Percentiles rank a stretch among this genome's conserved stretches.
These are phyloP conservation scores for Tulasnella sp. DNA, from an alignment of 768 basidiomycete genomes.

Conservation along the genomic window DNA sequence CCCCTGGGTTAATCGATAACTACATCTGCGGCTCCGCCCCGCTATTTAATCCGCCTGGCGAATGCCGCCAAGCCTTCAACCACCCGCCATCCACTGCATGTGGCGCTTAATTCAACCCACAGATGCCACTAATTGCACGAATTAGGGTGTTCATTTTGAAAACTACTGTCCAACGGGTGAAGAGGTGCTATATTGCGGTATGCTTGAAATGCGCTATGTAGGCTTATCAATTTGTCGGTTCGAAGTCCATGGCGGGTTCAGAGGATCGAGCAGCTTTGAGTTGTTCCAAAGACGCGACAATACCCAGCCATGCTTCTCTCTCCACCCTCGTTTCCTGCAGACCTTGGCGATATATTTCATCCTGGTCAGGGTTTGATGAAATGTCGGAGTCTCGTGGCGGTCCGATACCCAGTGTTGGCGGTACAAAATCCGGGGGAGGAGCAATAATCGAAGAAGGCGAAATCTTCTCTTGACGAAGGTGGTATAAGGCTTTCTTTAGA, in stretches of 20 bases:
- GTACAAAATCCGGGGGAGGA: conserved; percentile 26
- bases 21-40: no score
- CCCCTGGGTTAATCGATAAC: no score
- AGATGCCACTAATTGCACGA: not conserved
- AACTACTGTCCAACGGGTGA: not conserved
- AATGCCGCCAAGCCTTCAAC: no score
- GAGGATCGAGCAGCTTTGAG: not conserved
- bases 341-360: conserved; percentile 19
- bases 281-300: conserved; percentile 16
- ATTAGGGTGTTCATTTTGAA: not conserved
- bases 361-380: not conserved
- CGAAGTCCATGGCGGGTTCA: not conserved
- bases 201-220: not conserved
- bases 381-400: not conserved
- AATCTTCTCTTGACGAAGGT: conserved; percentile 26
- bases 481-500: conserved; percentile 17
- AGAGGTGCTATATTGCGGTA: not conserved
- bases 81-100: no score
- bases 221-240: not conserved
- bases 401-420: conserved; percentile 21
- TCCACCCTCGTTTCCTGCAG: conserved; percentile 28
- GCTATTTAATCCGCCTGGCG: no score
- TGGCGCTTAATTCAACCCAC: not conserved
- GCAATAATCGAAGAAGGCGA: conserved; percentile 27
- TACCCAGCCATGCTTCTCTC: conserved; percentile 28